Conservation (phyloP, 2,329 filamentous ascomycete genomes). For the Colletotrichum aenigma region DNA sequence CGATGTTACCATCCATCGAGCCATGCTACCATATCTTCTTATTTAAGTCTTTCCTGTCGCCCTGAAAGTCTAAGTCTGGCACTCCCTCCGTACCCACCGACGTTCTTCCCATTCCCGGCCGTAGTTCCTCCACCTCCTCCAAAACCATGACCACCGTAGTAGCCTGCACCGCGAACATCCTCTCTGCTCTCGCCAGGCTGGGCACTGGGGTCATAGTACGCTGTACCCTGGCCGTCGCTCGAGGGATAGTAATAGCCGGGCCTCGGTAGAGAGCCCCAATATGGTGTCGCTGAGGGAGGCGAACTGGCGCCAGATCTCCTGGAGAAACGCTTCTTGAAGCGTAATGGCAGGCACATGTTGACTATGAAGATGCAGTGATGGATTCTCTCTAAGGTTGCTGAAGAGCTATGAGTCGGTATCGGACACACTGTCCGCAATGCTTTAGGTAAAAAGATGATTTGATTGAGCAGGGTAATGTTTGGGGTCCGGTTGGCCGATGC, state of each 20-base stretch:
- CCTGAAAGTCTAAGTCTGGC: not conserved
- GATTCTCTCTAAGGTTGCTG: not conserved
- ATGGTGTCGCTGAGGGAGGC: not conserved
- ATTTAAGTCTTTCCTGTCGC: not conserved
- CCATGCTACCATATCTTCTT: not conserved
- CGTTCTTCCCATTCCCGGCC: not conserved
- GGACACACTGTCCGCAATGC: not conserved
- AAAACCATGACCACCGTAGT: not conserved
- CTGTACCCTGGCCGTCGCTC: not conserved
- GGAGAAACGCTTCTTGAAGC: not conserved
- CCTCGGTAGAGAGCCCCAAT: not conserved
- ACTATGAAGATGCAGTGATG: not conserved
- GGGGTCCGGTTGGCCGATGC: not conserved
- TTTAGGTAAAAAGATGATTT: not conserved
- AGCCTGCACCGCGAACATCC: not conserved
- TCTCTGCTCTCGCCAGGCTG: not conserved
- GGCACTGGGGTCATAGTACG: not conserved
- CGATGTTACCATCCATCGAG: not conserved
- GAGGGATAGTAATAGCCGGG: not conserved
- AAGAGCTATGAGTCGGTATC: not conserved
- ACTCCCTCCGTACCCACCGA: not conserved
- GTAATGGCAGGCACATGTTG: not conserved
- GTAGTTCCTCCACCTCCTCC: not conserved
- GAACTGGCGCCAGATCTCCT: not conserved
- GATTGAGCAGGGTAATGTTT: not conserved